phyloP scores from a whole-genome alignment of 2,329 filamentous ascomycete species.

The Daldinia eschscholtzii region DNA sequence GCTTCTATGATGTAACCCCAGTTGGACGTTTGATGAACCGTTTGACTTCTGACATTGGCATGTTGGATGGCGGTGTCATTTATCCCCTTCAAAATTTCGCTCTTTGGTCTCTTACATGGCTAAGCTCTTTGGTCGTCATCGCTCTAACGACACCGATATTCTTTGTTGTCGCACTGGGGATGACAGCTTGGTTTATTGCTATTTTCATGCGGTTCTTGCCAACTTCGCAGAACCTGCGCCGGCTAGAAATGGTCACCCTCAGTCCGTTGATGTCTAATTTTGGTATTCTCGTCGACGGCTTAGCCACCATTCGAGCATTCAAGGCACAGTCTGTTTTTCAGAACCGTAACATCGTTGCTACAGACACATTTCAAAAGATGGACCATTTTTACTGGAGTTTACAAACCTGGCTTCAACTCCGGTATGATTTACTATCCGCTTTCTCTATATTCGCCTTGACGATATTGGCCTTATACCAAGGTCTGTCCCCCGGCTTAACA shows the following conservation, averaged over 20 bases:
- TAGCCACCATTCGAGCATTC: constrained; percentile 89
- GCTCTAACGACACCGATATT: constrained; percentile 83
- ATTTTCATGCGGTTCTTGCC: constrained; percentile 85
- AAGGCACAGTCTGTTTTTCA: constrained; percentile 84
- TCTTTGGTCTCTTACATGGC: constrained; percentile 77
- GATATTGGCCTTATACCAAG: constrained; percentile 77
- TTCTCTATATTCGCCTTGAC: constrained; percentile 80
- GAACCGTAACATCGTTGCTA: constrained; percentile 80
- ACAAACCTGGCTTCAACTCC: constrained; percentile 85
- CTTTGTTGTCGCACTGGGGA: constrained; percentile 75
- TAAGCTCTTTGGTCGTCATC: constrained; percentile 81
- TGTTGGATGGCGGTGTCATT: constrained; percentile 88
- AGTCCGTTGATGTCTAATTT: constrained; percentile 94
- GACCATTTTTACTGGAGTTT: constrained; percentile 96
- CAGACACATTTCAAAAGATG: constrained; percentile 92
- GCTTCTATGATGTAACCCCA: constrained; percentile 91
- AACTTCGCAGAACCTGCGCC: constrained; percentile 83
- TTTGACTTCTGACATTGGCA: constrained; percentile 89
- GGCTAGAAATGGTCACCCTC: constrained; percentile 90
- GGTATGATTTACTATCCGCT: constrained; percentile 80
- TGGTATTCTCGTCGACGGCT: constrained; percentile 84
- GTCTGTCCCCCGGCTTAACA: constrained; percentile 81
- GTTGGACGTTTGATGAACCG: constrained; percentile 93
- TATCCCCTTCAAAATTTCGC: constrained; percentile 78
- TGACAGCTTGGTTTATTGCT: constrained; percentile 76